phyloP scores from a whole-genome alignment of 306 rosid species.

The Datisca glomerata region DNA sequence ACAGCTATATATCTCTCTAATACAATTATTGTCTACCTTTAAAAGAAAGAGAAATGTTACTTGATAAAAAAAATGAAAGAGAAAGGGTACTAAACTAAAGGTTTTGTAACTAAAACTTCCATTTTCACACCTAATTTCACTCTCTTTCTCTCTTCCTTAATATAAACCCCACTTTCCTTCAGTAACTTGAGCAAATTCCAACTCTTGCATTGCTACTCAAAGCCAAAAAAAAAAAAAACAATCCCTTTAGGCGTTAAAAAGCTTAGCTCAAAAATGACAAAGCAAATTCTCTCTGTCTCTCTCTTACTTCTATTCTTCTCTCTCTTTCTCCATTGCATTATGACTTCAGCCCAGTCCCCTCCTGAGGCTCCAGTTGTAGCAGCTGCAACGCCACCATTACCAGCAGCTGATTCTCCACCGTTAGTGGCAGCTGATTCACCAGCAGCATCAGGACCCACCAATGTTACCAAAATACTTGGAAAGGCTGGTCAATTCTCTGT shows the following conservation, averaged over 20 bases:
- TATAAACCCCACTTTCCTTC: not conserved
- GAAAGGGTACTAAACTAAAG: not conserved
- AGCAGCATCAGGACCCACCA: slow-evolving; percentile 30
- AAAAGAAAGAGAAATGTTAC: not conserved
- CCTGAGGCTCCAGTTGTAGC: slow-evolving; percentile 9
- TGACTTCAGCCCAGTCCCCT: slow-evolving; percentile 18
- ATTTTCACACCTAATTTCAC: not conserved
- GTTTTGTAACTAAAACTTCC: not conserved
- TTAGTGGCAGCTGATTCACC: slow-evolving; percentile 19
- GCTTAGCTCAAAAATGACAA: slow-evolving; percentile 12
- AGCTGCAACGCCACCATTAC: not conserved
- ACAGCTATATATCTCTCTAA: not conserved
- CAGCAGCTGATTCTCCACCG: too few species aligned
- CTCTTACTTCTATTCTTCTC: slow-evolving; percentile 19
- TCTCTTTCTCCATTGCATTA: slow-evolving; percentile 10
- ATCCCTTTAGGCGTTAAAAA: too few species aligned
- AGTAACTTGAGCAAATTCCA: not conserved
- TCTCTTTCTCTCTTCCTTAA: not conserved
- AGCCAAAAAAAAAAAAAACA: not conserved
- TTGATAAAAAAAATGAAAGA: too few species aligned
- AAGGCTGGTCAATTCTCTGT: slow-evolving; percentile 49
- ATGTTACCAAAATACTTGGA: slow-evolving; percentile 38
- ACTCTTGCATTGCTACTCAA: not conserved
- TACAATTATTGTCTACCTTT: not conserved
- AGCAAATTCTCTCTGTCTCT: slow-evolving; percentile 19